These are phyloP conservation scores for Mimosa bimucronata DNA, from an alignment of 306 rosid species.

Conservation along the genomic window DNA sequence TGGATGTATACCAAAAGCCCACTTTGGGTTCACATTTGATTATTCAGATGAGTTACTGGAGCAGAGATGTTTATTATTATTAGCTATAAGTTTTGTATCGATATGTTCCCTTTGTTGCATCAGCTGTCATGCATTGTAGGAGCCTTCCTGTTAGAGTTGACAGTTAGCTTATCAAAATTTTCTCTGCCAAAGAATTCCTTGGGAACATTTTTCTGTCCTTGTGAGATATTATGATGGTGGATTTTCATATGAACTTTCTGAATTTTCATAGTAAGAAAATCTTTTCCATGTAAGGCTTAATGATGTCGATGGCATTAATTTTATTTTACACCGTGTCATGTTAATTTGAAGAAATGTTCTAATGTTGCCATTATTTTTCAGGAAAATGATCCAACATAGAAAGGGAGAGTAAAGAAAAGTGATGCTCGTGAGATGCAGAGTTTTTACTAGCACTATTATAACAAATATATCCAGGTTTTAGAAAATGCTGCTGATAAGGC, in stretches of 20 bases:
- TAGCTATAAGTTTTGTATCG: not conserved
- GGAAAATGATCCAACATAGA: slow-evolving; percentile 97
- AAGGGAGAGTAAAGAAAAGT: slow-evolving; percentile 93
- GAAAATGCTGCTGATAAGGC: slow-evolving; percentile 95
- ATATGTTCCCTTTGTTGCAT: not conserved
- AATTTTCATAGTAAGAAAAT: not conserved
- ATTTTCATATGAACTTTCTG: not conserved
- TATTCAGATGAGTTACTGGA: not conserved
- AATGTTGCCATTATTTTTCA: slow-evolving; percentile 34
- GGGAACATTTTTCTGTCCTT: not conserved
- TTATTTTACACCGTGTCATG: slow-evolving; percentile 4
- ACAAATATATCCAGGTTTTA: slow-evolving; percentile 94
- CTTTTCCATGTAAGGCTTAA: not conserved
- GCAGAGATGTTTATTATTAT: not conserved
- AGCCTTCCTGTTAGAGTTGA: not conserved
- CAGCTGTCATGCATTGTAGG: not conserved
- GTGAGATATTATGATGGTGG: slow-evolving; percentile 15
- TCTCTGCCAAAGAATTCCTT: not conserved
- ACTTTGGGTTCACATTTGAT: not conserved
- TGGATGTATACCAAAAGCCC: slow-evolving; percentile 44
- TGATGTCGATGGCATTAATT: slow-evolving; percentile 6
- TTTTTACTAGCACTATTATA: slow-evolving; percentile 95
- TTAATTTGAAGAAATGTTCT: slow-evolving; percentile 26
- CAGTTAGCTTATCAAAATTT: not conserved
- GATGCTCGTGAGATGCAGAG: slow-evolving; percentile 99